Evolutionary conservation across 805 yeast genomes (phyloP).

Genomic region (Saccharomycopsis synnaedendra): DNA sequence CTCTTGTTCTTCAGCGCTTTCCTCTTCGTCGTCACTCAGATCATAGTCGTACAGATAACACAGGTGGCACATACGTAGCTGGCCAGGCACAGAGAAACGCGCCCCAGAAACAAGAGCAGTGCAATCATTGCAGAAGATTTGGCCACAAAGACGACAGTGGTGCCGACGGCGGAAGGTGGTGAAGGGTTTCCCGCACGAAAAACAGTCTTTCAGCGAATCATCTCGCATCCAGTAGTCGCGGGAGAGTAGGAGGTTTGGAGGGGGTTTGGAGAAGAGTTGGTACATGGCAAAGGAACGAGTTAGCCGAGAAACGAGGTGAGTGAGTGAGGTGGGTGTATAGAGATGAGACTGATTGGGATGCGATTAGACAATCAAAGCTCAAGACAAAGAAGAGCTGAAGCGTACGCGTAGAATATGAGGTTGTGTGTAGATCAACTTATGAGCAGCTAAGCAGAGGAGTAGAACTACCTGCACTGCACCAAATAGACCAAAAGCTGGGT

Average conservation of each 20-base stretch:
- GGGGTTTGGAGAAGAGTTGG: too few relatives aligned
- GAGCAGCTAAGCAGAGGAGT: too few relatives aligned
- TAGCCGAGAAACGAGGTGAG: too few relatives aligned
- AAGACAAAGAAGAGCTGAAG: too few relatives aligned
- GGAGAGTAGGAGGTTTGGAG: conserved; percentile 18
- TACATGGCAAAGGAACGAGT: too few relatives aligned
- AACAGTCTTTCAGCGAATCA: conserved; percentile 80
- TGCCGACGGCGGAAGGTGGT: conserved; percentile 84
- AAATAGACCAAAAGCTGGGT: too few relatives aligned
- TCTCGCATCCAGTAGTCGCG: conserved; percentile 95
- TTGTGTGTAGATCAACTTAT: too few relatives aligned
- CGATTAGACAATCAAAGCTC: too few relatives aligned
- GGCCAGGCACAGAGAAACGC: conserved; percentile 51
- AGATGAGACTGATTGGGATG: too few relatives aligned
- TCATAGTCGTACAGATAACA: conserved; percentile 46
- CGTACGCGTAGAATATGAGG: too few relatives aligned
- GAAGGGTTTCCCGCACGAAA: conserved; percentile 69
- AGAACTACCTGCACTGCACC: too few relatives aligned
- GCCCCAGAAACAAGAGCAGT: conserved; percentile 62
- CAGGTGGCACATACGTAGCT: conserved; percentile 59
- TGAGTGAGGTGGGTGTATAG: too few relatives aligned
- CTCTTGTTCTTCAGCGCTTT: conserved; percentile 3
- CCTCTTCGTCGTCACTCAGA: conserved; percentile 17
- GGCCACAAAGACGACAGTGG: conserved; percentile 94
- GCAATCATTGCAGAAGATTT: conserved; percentile 81